Evolutionary conservation across 768 basidiomycete species (phyloP), one percentile per base, ranked within the genome.

Genomic region (Hygrocybe coccinea): DNA sequence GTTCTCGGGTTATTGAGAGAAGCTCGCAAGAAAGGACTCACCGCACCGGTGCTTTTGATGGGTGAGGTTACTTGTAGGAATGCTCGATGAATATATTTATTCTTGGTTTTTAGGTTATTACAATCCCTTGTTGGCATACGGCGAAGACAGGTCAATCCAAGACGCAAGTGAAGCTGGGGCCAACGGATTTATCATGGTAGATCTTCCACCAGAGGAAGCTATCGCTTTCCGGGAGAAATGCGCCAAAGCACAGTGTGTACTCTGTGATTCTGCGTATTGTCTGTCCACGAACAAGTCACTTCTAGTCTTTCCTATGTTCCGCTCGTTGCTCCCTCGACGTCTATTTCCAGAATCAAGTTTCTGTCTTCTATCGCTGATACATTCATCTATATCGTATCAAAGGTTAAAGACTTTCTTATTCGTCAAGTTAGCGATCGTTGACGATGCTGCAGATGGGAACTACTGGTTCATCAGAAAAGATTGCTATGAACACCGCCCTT

Each of bases 321-420:
- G 2, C 75, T 99, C 19, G 87, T 99, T 60, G 95, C 95, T 1
- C 97, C 97, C 1, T 95, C 94, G 0, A 98, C 97, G 1, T 86
- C 87, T 29, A 75, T 90, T 44, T 75, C 83, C 50, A 88, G 97
- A 38, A 91, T 98, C 66, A 84, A 88, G 62, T 97, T 97, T 74
- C 79, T 99, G 38, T 76, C 91, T 2, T 84, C 87, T 7, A 97
- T 99, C 62, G 95, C 97, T 15, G 97, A 99, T 69, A 86, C 87
- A 2, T 98, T 99, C 77, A 92, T 99, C 59, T 99, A 99, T 68
- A 85, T 99, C 46, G 95, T 97, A n/a, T 97, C 95, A 47, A 95
- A 92, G 77, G 93, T 89, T 63, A 60, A 17, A 19, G 43, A 35
- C 47, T 19, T 33, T 35, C 29, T 29, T 29, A 29, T 24, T 7